Percentiles rank a stretch among this genome's conserved stretches.
Conservation (phyloP, 2,329 filamentous ascomycete genomes). For the Neofusicoccum parvum region DNA sequence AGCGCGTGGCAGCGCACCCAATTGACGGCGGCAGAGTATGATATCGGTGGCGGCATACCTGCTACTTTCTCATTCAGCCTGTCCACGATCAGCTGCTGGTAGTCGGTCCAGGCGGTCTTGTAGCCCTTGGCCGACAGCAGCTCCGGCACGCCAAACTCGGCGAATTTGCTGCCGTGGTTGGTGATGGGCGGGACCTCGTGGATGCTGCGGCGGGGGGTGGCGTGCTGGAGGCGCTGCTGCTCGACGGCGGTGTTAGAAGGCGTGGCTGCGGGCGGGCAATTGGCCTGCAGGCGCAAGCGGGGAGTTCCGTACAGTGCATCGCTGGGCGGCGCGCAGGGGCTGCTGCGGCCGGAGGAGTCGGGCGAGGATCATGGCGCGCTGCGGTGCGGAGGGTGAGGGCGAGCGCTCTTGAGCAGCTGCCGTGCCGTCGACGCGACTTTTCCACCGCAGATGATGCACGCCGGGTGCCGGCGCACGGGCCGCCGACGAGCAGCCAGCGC, state of each 20-base stretch:
- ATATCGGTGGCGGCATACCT: constrained; percentile 56
- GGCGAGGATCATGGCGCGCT: constrained; percentile 18
- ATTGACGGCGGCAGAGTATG: background rate
- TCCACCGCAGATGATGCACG: constrained; percentile 18
- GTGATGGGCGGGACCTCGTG: constrained; percentile 49
- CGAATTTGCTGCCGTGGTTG: constrained; percentile 48
- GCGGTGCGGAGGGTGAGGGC: constrained; percentile 6
- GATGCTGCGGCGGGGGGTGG: constrained; percentile 25
- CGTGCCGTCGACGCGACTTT: constrained; percentile 12
- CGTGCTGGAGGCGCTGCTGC: background rate
- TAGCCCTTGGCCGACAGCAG: constrained; percentile 72
- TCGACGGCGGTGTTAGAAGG: constrained; percentile 3
- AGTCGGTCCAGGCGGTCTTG: constrained; percentile 77
- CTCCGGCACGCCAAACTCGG: constrained; percentile 62
- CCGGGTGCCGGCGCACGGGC: constrained; percentile 1
- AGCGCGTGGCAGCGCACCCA: constrained; percentile 17
- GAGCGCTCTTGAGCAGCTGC: background rate
- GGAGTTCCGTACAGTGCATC: constrained; percentile 11
- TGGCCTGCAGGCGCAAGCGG: constrained; percentile 2
- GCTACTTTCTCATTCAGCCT: constrained; percentile 74
- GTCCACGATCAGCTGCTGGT: constrained; percentile 73
- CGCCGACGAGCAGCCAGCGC: background rate
- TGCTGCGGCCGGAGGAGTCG: constrained; percentile 11
- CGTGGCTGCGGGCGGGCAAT: constrained; percentile 2
- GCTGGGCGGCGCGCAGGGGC: constrained; percentile 33